Evolutionary conservation across 1,284 basidiomycete genomes (phyloP), one percentile per base, ranked within the genome.

Genomic region (Puccinia polysora): DNA sequence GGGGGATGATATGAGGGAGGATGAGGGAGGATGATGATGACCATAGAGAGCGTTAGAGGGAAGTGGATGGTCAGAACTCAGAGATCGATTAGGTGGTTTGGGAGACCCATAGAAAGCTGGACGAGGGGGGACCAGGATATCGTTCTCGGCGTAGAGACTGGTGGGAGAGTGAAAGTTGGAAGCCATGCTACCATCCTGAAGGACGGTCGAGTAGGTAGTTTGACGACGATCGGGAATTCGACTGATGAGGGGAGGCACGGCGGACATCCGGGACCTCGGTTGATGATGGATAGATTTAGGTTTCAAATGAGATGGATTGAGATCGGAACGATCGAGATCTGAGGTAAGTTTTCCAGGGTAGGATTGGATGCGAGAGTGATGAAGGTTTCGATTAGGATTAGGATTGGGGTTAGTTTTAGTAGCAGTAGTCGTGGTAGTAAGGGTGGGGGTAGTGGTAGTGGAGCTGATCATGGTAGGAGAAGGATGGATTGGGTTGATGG

Each of bases 71-170:
- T 8, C 15, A 3, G 62, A 25, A 20, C 38, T 47, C n/a, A 25
- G 15, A 10, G 56, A 60, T 20, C 6, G 43, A 7, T 15, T 34
- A 28, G 68, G 53, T 49, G 47, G 32, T 25, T 20, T 32, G 3
- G n/a, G n/a, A n/a, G 68, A 60, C 38, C 68, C 68, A 70, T 60
- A 70, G 58, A 70, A 70, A 20, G 68, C 56, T 14, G 68, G 68
- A 12, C 68, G 40, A 15, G 68, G 68, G 20, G 68, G 68, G 4
- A 62, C 28, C 4, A 70, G 43, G 18, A 53, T 56, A 18, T 69
- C 65, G 8, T 53, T n/a, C 18, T 69, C 65, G 25, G n/a, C 5
- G 12, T 69, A 36, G 3, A 49, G 30, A 34, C 32, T 47, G 30
- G 2, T n/a, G 15, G 30, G 20, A 18, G 28, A 20, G 6, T 43